Evolutionary conservation across 805 yeast genomes (phyloP).

Genomic region (Spathaspora boniae): DNA sequence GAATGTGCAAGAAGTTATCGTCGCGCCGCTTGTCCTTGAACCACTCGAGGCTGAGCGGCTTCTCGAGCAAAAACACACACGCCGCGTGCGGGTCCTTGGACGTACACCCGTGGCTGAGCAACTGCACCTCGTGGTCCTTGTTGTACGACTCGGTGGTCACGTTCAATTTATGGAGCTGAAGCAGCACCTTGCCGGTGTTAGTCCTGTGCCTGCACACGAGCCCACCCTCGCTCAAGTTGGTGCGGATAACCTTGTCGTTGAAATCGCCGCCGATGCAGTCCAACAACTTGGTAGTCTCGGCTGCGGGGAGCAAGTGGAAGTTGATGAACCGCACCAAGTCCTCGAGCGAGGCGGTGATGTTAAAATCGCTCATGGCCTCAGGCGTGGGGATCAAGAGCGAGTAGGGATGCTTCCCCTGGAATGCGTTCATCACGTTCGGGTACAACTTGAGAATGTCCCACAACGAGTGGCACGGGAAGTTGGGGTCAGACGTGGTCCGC

Average conservation of each 20-base stretch:
- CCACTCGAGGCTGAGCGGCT: constrained; percentile 68
- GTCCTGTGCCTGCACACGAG: constrained; percentile 29
- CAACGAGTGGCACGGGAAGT: constrained; percentile 28
- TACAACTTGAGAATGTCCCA: constrained; percentile 43
- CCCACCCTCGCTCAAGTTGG: constrained; percentile 41
- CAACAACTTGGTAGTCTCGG: constrained; percentile 44
- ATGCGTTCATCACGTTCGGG: constrained; percentile 38
- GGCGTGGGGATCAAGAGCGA: constrained; percentile 75
- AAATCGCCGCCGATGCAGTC: constrained; percentile 38
- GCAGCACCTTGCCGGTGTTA: constrained; percentile 30
- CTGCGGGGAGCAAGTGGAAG: constrained; percentile 66
- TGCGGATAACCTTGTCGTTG: constrained; percentile 20
- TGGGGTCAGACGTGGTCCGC: constrained; percentile 44
- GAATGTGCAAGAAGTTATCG: constrained; percentile 49
- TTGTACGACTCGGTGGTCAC: constrained; percentile 32
- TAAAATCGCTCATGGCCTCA: constrained; percentile 50
- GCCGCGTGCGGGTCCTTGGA: constrained; percentile 22
- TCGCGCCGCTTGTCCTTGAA: constrained; percentile 35
- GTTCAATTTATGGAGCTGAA: constrained; percentile 20
- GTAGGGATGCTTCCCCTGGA: constrained; percentile 27
- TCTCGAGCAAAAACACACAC: constrained; percentile 64
- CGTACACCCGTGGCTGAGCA: constrained; percentile 62
- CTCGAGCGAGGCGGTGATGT: constrained; percentile 41
- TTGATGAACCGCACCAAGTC: constrained; percentile 53
- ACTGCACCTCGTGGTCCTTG: constrained; percentile 52